Evolutionary conservation across 768 basidiomycete genomes (phyloP), one percentile per base, ranked within the genome.

Genomic region (Favolaschia claudopus): DNA sequence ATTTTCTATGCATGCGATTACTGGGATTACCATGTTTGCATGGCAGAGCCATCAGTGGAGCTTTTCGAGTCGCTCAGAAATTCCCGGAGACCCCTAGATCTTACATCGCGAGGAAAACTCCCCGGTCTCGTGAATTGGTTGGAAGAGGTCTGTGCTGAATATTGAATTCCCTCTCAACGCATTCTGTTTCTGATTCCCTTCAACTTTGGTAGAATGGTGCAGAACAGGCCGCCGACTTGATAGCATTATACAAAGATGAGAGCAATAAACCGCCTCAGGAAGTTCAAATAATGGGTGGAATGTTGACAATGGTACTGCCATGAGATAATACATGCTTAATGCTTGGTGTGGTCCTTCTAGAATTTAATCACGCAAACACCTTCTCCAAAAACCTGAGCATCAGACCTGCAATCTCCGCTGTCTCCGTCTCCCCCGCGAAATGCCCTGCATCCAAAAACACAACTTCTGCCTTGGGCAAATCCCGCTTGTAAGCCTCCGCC

Each of bases 391-490:
- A 79, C 19, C 64, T 45, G 27, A 70, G 37, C 14, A 78, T 77
- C 27, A 45, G 42, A 2, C 37, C 57, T 1, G 68, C 68, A 33
- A 80, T 74, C 55, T 79, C 76, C 4, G 77, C 71, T 7, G 74
- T 36, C 55, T 81, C 74, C 5, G 70, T 73, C 62, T 80, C 81
- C 56, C 80, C 61, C n/a, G 77, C 72, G 57, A 84, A 84, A 65
- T 84, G 83, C 0, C 80, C 79, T 19, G 73, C 78, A 43, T 82
- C 77, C 29, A 83, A 61, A 20, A 79, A 66, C 40, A 72, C 46
- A 5, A 82, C 72, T 67, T 77, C 66, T 2, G 76, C 75, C 5
- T 80, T 62, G 19, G 70, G 69, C 36, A 77, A 49, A 33, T 77
- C 76, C 19, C 58, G 70, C 63, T 74, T 77, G 70, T 68, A 84